Evolutionary conservation across 805 yeast species (phyloP).

Genomic region (Metschnikowia bowlesiae): DNA sequence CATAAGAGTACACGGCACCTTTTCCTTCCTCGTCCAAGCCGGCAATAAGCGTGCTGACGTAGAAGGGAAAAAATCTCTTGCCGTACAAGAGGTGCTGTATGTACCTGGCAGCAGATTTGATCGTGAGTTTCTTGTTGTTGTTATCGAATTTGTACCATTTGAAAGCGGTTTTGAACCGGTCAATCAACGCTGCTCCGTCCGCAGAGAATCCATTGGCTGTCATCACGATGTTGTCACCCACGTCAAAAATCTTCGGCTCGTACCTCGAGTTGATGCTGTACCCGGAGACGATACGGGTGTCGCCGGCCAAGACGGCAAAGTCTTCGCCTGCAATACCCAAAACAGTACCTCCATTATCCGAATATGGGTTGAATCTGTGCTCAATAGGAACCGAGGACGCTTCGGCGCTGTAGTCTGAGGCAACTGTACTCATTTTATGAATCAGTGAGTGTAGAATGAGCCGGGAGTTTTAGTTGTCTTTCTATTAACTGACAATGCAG

Average conservation of each 20-base stretch:
- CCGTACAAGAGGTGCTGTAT: conserved; percentile 88
- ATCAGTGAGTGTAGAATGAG: not conserved
- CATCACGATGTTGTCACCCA: conserved; percentile 82
- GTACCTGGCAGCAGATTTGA: conserved; percentile 80
- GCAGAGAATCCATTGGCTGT: conserved; percentile 97
- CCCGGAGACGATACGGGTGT: conserved; percentile 94
- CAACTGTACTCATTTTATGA: conserved; percentile 15
- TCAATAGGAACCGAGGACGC: conserved; percentile 60
- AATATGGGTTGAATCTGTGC: conserved; percentile 87
- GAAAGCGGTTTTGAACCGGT: conserved; percentile 61
- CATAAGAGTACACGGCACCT: conserved; percentile 94
- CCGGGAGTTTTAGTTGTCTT: not conserved
- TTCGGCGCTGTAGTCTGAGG: conserved; percentile 17
- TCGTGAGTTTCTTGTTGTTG: conserved; percentile 59
- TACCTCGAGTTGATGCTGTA: conserved; percentile 90
- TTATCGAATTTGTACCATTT: conserved; percentile 94
- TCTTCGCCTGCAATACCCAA: conserved; percentile 97
- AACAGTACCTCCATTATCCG: conserved; percentile 96
- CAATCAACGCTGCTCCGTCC: conserved; percentile 82
- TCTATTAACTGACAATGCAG: not conserved
- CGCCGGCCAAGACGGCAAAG: conserved; percentile 95
- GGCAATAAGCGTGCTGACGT: conserved; percentile 90
- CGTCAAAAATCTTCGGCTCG: conserved; percentile 83
- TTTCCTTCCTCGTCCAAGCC: conserved; percentile 89
- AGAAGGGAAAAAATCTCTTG: conserved; percentile 94